Percentiles rank a stretch among this genome's conserved stretches.
Conservation (phyloP, 371 early-diverging fungal species). For the Capillidium heterosporum region DNA sequence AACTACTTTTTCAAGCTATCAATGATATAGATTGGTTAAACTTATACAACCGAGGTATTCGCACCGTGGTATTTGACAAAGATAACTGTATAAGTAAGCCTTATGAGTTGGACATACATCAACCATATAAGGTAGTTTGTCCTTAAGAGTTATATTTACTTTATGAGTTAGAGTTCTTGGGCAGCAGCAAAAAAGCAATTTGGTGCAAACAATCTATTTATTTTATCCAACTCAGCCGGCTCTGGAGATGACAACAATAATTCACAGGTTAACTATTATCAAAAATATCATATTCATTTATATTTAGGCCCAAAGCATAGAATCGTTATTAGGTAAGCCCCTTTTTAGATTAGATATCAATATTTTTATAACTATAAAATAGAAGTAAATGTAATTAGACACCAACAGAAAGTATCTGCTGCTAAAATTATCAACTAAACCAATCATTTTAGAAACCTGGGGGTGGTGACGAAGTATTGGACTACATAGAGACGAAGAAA, state of each 20-base stretch:
- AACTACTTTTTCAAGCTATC: conserved; percentile 28
- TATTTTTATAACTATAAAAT: too few species aligned
- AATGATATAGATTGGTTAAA: conserved; percentile 38
- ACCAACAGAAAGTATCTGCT: not conserved
- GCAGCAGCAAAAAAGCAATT: conserved; percentile 36
- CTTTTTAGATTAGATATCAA: too few species aligned
- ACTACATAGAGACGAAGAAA: conserved; percentile 14
- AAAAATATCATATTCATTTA: too few species aligned
- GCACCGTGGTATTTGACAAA: conserved; percentile 72
- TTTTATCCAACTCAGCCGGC: conserved; percentile 93
- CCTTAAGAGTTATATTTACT: not conserved
- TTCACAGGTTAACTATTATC: conserved; percentile 29
- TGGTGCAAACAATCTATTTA: conserved; percentile 33
- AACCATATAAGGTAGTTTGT: conserved; percentile 36
- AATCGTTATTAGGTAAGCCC: too few species aligned
- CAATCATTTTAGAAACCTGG: conserved; percentile 58
- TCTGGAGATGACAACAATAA: conserved; percentile 46
- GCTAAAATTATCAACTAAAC: not conserved
- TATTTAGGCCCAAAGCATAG: too few species aligned
- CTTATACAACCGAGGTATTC: conserved; percentile 35
- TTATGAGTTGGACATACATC: conserved; percentile 43
- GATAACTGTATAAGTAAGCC: conserved; percentile 87
- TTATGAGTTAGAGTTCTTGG: conserved; percentile 36
- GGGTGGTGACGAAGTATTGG: conserved; percentile 35
- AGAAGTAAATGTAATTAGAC: not conserved